Base-by-base conservation (phyloP, 176 grass and related monocot species). In the Carex kokanica region DNA sequence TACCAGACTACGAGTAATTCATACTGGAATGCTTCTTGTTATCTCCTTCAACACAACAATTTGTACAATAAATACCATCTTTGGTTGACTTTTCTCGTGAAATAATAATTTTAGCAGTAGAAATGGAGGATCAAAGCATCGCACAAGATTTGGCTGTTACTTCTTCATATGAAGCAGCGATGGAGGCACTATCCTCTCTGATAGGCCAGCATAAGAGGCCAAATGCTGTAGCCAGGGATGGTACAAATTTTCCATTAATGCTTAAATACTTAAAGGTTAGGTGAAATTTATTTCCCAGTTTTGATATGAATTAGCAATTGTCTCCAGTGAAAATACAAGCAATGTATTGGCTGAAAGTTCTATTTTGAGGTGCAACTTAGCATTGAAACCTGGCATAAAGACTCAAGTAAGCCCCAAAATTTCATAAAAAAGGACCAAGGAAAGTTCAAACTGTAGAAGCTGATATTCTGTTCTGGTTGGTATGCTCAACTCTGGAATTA, bases 111-210 rank as follows among this genome's bases (percentile, higher is more conserved):
- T 53, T 29, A 54, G 62, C 13, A 10, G 40, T 77, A 78, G 59
- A 80, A 64, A 87, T 87, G 85, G 85, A 82, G 65, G 65, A 73
- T 31, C 17, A 75, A 74, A 32, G 65, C 45, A 51, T 60, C 18
- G 10, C n/a, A 61, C 78, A 54, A 38, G 64, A 85, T 38, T 63
- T 74, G 57, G 38, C 57, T 81, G 78, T 69, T 85, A 74, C 57
- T 64, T 71, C 74, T 85, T 88, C 87, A 14, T 88, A 85, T 85
- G 87, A 88, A 85, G 83, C 87, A 29, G 87, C 87, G 3, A 88
- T 88, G 87, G 41, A 58, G 32, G 87, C 87, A 32, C 83, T 88
- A 45, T 88, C 87, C 57, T 88, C 87, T 40, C 63, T 88, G 9
- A 88, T 88, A 65, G 71, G 64, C 10, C 75, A 80, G 36, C 82